Evolutionary conservation across 495 filamentous ascomycete species (phyloP).

Genomic region (Hypoxylon perforatum): DNA sequence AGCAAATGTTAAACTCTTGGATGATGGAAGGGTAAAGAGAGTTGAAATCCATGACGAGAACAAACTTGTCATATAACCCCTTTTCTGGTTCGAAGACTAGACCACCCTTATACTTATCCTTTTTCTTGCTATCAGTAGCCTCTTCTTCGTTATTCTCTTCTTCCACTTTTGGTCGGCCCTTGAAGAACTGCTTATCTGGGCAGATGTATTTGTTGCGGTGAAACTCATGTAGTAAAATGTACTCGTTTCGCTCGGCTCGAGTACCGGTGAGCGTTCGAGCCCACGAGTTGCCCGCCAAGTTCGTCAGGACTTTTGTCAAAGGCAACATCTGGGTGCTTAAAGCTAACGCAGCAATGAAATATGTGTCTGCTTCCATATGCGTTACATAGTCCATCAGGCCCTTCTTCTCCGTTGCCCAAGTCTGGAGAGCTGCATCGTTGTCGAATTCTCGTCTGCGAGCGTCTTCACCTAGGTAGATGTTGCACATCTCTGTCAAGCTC

Average conservation of each 20-base stretch:
- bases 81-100: conserved; percentile 98
- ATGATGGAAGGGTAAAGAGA: conserved; percentile 98
- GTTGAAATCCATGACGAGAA: conserved; percentile 99
- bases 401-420: conserved; percentile 83
- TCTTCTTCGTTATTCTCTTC: conserved; percentile 74
- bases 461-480: conserved; percentile 78
- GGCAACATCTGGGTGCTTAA: conserved; percentile 90
- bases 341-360: conserved; percentile 91
- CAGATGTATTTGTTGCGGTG: conserved; percentile 96
- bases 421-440: conserved; percentile 85
- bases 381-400: conserved; percentile 92
- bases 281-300: conserved; percentile 98
- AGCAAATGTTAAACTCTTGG: conserved; percentile 99
- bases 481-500: conserved; percentile 97
- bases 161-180: conserved; percentile 73
- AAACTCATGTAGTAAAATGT: conserved; percentile 98
- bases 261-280: conserved; percentile 95
- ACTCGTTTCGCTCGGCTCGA: conserved; percentile 96
- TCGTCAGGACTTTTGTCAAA: conserved; percentile 93
- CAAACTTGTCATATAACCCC: conserved; percentile 94
- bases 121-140: conserved; percentile 82
- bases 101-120: conserved; percentile 98
- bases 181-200: conserved; percentile 86
- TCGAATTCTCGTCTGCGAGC: conserved; percentile 82
- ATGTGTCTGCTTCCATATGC: conserved; percentile 94